phyloP scores from a whole-genome alignment of 2,329 filamentous ascomycete genomes.

The Colletotrichum lini region DNA sequence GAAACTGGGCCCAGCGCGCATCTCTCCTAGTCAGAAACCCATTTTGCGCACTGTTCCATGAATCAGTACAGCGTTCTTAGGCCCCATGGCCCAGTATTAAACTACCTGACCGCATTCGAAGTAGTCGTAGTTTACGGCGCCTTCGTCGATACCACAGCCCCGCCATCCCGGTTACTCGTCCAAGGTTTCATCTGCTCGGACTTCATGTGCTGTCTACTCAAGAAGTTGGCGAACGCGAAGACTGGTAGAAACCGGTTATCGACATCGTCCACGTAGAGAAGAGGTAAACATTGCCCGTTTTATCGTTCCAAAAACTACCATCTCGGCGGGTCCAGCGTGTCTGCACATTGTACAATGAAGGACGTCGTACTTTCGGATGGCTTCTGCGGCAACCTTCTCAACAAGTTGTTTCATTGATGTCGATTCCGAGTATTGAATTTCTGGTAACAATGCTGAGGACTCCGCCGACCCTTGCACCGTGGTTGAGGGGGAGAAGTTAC shows the following conservation, averaged over 20 bases:
- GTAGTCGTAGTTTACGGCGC: slow-evolving; percentile 47
- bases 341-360: slow-evolving; percentile 55
- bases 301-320: slow-evolving; percentile 59
- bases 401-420: slow-evolving; percentile 47
- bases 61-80: slow-evolving; percentile 47
- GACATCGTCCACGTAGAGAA: slow-evolving; percentile 54
- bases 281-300: slow-evolving; percentile 58
- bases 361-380: slow-evolving; percentile 51
- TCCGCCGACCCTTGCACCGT: slow-evolving; percentile 52
- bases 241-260: slow-evolving; percentile 45
- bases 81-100: slow-evolving; percentile 47
- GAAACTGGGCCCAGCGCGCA: slow-evolving; percentile 48
- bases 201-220: slow-evolving; percentile 45
- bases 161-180: slow-evolving; percentile 52
- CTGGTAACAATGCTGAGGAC: slow-evolving; percentile 12
- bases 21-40: slow-evolving; percentile 46
- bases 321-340: slow-evolving; percentile 53
- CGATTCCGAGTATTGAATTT: slow-evolving; percentile 38
- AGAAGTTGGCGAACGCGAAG: slow-evolving; percentile 43
- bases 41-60: slow-evolving; percentile 46
- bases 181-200: slow-evolving; percentile 48
- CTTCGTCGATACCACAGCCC: slow-evolving; percentile 53
- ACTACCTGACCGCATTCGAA: slow-evolving; percentile 50
- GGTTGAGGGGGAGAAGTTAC: not conserved
- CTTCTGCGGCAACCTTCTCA: slow-evolving; percentile 47